These are phyloP conservation scores for Kazachstania taianensis DNA, from an alignment of 805 yeast genomes.

Conservation along the genomic window DNA sequence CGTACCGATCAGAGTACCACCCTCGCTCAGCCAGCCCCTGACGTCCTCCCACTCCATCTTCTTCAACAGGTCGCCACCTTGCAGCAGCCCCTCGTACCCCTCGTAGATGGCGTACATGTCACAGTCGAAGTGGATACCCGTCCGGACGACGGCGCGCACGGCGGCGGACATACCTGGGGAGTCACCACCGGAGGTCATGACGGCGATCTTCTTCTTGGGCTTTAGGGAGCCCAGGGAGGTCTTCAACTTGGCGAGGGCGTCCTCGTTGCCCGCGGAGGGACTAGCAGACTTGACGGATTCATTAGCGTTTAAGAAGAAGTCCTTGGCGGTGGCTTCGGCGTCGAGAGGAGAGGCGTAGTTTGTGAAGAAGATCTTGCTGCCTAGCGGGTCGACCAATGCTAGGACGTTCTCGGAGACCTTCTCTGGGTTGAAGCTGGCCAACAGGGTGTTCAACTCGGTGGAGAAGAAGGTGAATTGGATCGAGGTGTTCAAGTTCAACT, in stretches of 20 bases:
- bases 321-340: slow-evolving; percentile 17
- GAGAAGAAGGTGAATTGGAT: slow-evolving; percentile 33
- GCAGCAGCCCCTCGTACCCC: slow-evolving; percentile 88
- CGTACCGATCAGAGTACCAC: slow-evolving; percentile 95
- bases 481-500: slow-evolving; percentile 17
- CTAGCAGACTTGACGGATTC: slow-evolving; percentile 8
- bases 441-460: slow-evolving; percentile 28
- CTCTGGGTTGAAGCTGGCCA: slow-evolving; percentile 16
- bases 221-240: slow-evolving; percentile 11
- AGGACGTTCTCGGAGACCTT: slow-evolving; percentile 17
- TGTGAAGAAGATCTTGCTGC: slow-evolving; percentile 48
- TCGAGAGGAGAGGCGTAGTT: slow-evolving; percentile 34
- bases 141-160: slow-evolving; percentile 89
- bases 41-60: slow-evolving; percentile 90
- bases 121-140: slow-evolving; percentile 81
- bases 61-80: slow-evolving; percentile 70
- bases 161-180: slow-evolving; percentile 98
- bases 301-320: slow-evolving; percentile 14
- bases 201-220: slow-evolving; percentile 50
- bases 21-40: slow-evolving; percentile 82
- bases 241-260: slow-evolving; percentile 14
- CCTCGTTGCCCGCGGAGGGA: slow-evolving; percentile 10
- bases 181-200: slow-evolving; percentile 98
- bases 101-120: slow-evolving; percentile 87
- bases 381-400: slow-evolving; percentile 51